These are phyloP conservation scores for Globisporangium solare DNA, from an alignment of 352 stramenopile species.

Conservation along the genomic window DNA sequence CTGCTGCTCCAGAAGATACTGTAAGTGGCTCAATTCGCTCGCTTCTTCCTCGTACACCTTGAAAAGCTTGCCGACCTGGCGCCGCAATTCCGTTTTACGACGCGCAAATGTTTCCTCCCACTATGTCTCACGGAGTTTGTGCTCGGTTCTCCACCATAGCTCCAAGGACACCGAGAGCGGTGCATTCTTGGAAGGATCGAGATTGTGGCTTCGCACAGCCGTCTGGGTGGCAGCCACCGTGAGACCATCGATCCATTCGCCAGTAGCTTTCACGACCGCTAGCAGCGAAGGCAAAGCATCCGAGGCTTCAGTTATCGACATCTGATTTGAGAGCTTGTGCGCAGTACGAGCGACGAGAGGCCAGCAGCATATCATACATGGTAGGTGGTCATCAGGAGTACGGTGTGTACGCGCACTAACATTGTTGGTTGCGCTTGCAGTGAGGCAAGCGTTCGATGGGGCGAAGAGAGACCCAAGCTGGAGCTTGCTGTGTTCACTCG, in stretches of 20 bases:
- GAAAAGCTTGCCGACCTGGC: conserved; percentile 23
- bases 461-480: too few species aligned
- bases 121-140: neutral
- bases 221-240: conserved; percentile 15
- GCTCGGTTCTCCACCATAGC: neutral
- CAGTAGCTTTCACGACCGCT: conserved; percentile 3
- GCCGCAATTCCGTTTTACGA: conserved; percentile 21
- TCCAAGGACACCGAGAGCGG: conserved; percentile 15
- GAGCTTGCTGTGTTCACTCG: too few species aligned
- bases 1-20: conserved; percentile 5
- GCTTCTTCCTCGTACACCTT: conserved; percentile 33
- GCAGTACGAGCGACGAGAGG: conserved; percentile 11
- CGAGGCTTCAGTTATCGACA: too few species aligned
- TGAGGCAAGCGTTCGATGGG: too few species aligned
- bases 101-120: conserved; percentile 19
- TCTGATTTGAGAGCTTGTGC: neutral
- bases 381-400: neutral
- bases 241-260: conserved; percentile 22
- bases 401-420: too few species aligned
- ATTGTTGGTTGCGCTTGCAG: too few species aligned
- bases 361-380: conserved; percentile 26
- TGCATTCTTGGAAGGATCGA: conserved; percentile 20
- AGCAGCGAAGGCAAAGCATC: conserved; percentile 1
- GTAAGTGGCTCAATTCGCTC: conserved; percentile 16
- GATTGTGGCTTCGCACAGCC: conserved; percentile 20